Base-by-base conservation (phyloP, 106 monocot species). In the Dioscorea alata region DNA sequence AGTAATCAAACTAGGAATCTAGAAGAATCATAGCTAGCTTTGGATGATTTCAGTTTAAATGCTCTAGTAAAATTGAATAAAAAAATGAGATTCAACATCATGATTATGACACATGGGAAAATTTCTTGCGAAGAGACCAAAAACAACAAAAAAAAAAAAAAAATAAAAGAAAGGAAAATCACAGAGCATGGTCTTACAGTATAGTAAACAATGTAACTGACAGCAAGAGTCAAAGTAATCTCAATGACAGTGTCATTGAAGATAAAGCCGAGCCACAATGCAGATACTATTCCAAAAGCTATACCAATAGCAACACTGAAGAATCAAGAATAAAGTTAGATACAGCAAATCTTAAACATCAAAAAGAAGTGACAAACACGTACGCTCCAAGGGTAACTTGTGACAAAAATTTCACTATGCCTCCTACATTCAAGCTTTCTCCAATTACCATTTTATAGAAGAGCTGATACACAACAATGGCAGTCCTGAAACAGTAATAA, bases 211-310 rank as follows among this genome's bases (percentile, higher is more conserved):
- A 99, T 68, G 69, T 99, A 99, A 83, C 99, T 99, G 60, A 93
- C 84, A 72, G 93, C 87, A 78, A 99, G 81, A 73, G 99, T 99
- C 33, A 99, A 59, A 71, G 90, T 35, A 71, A 99, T 93, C 65
- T 99, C 93, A 59, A 99, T 99, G n/a, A 99, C 81, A 75, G 99
- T 89, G 73, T 99, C 99, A 75, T 99, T 93, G 77, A 93, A 93
- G 61, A 99, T 99, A 67, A 83, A 87, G 57, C 93, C 87, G 49
- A 99, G 83, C 99, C 99, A 99, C 42, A 99, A 62, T 49, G 93
- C 82, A 66, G 99, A 99, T 52, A 52, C 71, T 71, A 93, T 83
- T 71, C 99, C 99, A 81, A 93, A 99, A 65, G 93, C 93, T 74
- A 99, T 60, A 73, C 99, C 99, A 32, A 93, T n/a, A 64, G 93